Percentiles rank a stretch among this genome's conserved stretches.
Conservation (phyloP, 345 rosid genomes). For the Clarkia xantiana region DNA sequence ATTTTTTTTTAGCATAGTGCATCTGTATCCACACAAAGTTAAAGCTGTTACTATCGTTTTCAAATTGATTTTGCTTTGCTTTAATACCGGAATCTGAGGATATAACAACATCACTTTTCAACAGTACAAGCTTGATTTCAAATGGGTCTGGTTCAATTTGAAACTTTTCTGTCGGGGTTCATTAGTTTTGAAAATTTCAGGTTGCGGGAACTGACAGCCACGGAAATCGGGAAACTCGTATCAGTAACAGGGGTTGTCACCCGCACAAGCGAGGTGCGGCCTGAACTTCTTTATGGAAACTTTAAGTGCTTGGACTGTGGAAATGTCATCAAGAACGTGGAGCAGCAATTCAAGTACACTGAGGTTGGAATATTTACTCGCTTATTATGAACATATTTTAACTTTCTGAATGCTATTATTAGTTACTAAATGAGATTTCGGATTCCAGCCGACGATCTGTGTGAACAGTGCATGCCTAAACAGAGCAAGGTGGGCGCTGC, state of each 20-base stretch:
- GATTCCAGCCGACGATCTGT: constrained; percentile 70
- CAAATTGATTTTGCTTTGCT: neutral
- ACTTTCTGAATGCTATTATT: neutral
- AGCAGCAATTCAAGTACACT: constrained; percentile 89
- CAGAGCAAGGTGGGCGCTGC: constrained; percentile 65
- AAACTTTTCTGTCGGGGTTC: no score
- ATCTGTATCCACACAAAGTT: no score
- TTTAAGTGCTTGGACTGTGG: constrained; percentile 87
- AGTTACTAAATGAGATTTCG: neutral
- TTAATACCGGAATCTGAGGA: neutral
- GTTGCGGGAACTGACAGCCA: constrained; percentile 66
- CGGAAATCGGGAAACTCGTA: constrained; percentile 85
- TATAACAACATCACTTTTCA: no score
- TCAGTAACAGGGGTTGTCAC: constrained; percentile 90
- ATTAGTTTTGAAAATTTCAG: constrained; percentile 10
- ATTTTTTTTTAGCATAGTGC: no score
- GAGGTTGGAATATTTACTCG: constrained; percentile 31
- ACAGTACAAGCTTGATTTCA: no score
- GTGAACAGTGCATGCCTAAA: constrained; percentile 53
- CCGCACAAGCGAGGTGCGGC: constrained; percentile 90
- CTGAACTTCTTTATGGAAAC: constrained; percentile 84
- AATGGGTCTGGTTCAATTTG: no score
- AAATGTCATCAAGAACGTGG: constrained; percentile 59
- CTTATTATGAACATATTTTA: neutral
- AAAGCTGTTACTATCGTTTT: neutral